Evolutionary conservation across 2,329 filamentous ascomycete genomes (phyloP).

Genomic region (Colletotrichum ledebouriae): DNA sequence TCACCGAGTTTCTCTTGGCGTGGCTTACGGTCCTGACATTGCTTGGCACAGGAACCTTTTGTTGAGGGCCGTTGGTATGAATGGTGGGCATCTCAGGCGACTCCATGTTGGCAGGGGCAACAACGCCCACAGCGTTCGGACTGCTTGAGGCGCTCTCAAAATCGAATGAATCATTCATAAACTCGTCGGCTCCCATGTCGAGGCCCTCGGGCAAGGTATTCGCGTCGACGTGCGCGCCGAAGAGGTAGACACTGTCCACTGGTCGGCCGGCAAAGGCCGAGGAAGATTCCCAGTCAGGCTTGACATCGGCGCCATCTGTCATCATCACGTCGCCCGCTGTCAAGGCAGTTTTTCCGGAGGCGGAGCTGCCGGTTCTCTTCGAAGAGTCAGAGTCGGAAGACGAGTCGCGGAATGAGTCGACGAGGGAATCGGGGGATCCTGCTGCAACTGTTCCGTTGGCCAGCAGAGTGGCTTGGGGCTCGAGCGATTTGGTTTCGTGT

Average conservation of each 20-base stretch:
- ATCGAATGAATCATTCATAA: conserved; percentile 66
- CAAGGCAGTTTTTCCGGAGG: conserved; percentile 59
- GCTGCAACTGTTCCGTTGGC: conserved; percentile 49
- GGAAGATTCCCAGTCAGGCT: conserved; percentile 57
- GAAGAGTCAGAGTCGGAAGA: conserved; percentile 66
- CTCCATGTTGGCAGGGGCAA: conserved; percentile 50
- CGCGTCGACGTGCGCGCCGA: conserved; percentile 48
- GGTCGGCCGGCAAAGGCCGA: conserved; percentile 51
- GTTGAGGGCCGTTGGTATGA: conserved; percentile 51
- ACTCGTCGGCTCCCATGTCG: conserved; percentile 55
- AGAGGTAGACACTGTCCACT: conserved; percentile 55
- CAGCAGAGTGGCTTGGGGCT: conserved; percentile 42
- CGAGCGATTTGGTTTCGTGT: conserved; percentile 36
- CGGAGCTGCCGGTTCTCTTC: conserved; percentile 61
- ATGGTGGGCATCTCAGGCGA: conserved; percentile 59
- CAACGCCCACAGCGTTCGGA: conserved; percentile 55
- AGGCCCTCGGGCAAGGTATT: conserved; percentile 48
- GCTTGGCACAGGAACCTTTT: conserved; percentile 45
- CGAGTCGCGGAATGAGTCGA: conserved; percentile 62
- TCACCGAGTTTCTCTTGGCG: conserved; percentile 50
- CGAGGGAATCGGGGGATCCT: conserved; percentile 58
- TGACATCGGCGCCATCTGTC: conserved; percentile 56
- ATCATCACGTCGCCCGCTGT: conserved; percentile 59
- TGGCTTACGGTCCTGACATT: conserved; percentile 48
- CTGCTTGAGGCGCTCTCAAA: conserved; percentile 72